These are phyloP conservation scores for Myochromella boudieri DNA, from an alignment of 768 basidiomycete species.

Conservation along the genomic window DNA sequence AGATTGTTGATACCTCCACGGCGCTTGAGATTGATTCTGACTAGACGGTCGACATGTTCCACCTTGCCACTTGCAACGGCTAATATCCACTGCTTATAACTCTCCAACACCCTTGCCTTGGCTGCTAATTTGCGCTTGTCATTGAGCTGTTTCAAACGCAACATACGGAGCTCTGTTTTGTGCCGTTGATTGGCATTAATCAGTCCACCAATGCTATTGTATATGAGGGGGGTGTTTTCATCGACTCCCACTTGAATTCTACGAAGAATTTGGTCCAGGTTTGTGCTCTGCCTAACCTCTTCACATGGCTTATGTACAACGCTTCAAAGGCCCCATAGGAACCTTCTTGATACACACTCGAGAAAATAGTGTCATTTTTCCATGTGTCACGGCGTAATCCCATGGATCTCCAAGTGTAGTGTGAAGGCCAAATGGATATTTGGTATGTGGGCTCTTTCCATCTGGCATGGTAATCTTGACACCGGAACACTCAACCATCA, in stretches of 20 bases:
- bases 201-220: slow-evolving; percentile 16
- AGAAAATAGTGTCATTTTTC: too few relatives aligned
- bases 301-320: too few relatives aligned
- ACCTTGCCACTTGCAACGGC: not conserved
- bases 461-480: slow-evolving; percentile 17
- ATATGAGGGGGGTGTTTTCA: slow-evolving; percentile 14
- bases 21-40: not conserved
- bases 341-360: too few relatives aligned
- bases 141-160: not conserved
- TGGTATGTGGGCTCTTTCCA: slow-evolving; percentile 20
- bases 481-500: slow-evolving; percentile 17
- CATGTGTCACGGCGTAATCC: slow-evolving; percentile 21
- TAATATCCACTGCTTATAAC: not conserved
- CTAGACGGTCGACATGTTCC: not conserved
- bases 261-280: slow-evolving; percentile 16
- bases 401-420: slow-evolving; percentile 20
- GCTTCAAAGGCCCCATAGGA: too few relatives aligned
- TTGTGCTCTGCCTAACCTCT: too few relatives aligned
- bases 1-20: slow-evolving; percentile 17
- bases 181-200: slow-evolving; percentile 4
- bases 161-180: slow-evolving; percentile 3
- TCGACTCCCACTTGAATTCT: slow-evolving; percentile 9
- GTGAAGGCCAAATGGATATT: slow-evolving; percentile 26
- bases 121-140: not conserved
- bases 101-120: not conserved